Evolutionary conservation across 192 early-diverging fungal genomes (phyloP).

Genomic region (Gigaspora rosea): DNA sequence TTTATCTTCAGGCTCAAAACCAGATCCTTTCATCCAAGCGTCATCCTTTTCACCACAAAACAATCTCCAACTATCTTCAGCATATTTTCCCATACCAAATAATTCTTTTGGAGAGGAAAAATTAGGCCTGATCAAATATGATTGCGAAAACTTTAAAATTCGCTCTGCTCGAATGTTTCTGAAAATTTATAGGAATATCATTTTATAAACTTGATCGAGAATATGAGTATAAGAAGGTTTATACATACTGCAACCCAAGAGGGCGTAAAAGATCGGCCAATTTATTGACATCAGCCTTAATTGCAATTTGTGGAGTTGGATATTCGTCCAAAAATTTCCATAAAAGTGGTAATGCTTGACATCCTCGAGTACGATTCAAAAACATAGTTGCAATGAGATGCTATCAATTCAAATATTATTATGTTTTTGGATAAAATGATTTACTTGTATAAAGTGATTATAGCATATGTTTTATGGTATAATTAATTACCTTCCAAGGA

Average conservation of each 20-base stretch:
- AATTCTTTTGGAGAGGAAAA: slow-evolving; percentile 20
- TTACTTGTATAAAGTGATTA: neutral
- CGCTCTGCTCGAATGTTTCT: slow-evolving; percentile 25
- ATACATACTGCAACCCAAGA: slow-evolving; percentile 33
- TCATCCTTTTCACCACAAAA: slow-evolving; percentile 32
- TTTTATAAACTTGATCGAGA: neutral
- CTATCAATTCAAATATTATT: neutral
- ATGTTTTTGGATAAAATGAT: neutral
- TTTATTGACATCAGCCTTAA: slow-evolving; percentile 13
- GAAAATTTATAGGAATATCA: neutral
- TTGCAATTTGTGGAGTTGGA: slow-evolving; percentile 12
- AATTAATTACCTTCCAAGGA: slow-evolving; percentile 30
- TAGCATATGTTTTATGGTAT: neutral
- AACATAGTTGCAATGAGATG: slow-evolving; percentile 29
- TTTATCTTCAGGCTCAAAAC: slow-evolving; percentile 26
- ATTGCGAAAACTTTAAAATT: slow-evolving; percentile 24
- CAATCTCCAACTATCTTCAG: slow-evolving; percentile 32
- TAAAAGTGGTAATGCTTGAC: slow-evolving; percentile 21
- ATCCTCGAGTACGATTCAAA: slow-evolving; percentile 22
- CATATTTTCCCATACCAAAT: slow-evolving; percentile 35
- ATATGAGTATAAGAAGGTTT: neutral
- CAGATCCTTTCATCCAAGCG: slow-evolving; percentile 15
- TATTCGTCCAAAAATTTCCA: slow-evolving; percentile 35
- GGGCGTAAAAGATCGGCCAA: slow-evolving; percentile 18
- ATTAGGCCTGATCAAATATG: slow-evolving; percentile 20